Base-by-base conservation (phyloP, 164 flowering plant genomes). In the Tetrastigma voinierianum region DNA sequence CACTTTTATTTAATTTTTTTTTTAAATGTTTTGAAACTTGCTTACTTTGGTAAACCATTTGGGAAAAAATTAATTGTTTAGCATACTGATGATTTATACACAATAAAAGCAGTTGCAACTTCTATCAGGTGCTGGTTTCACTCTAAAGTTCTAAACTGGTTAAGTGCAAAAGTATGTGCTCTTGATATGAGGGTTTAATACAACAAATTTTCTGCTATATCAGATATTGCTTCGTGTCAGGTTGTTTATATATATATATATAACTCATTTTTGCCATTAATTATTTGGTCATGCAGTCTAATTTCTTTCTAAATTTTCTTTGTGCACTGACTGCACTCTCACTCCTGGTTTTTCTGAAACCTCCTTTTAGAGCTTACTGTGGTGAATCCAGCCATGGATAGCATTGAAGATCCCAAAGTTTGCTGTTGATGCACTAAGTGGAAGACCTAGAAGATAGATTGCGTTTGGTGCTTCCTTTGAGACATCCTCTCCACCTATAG, bases 341-440 rank as follows among this genome's bases (percentile, higher is more conserved):
- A n/a, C n/a, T 12, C 9, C 23, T 25, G 16, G 11, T 25, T 66
- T 40, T 51, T 49, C 48, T 46, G 46, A 23, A 32, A n/a, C 9
- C 16, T 58, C 51, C 23, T 24, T 52, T 66, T 61, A 94, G 97
- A 81, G n/a, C n/a, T 90, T 65, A 81, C 84, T 60, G 95, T 78
- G 69, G 97, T 95, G 70, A 89, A 95, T 80, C 99, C 98, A 73
- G 93, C 97, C 70, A 84, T 95, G 98, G 95, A 89, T n/a, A 81
- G 99, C 96, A 46, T 59, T 86, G 66, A 66, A 24, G 58, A 66
- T 81, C 57, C 44, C 92, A 69, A 86, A 83, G 70, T 92, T 88
- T 82, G 93, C 87, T 46, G 64, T 67, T 69, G 96, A 90, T 79
- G 90, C 82, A 62, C 77, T 59, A 51, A 71, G 60, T 70, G 98